Base-by-base conservation (phyloP, 2,329 filamentous ascomycete genomes). In the Aureobasidium sp. region DNA sequence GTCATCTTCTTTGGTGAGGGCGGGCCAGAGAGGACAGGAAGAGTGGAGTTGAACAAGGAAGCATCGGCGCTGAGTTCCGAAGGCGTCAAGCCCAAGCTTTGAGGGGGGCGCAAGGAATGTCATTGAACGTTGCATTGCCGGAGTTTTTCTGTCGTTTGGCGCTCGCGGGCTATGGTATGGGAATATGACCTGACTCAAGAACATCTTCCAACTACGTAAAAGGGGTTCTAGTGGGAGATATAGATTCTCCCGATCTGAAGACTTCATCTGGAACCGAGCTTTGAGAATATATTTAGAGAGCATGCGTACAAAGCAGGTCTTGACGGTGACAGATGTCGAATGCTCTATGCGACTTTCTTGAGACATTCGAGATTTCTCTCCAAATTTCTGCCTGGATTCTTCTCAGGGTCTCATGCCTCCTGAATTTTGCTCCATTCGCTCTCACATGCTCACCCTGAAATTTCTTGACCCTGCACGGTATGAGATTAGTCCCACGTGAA, bases 1-100 rank as follows among this genome's bases (percentile, higher is more conserved):
- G 94, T 99, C 64, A 96, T 99, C 71, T 99, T 99, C 82, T 99
- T 99, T 70, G 94, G 94, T 64, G 84, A 94, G 67, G 84, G 87
- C 39, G 70, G 86, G 53, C 85, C 96, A 68, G 71, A 87, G 59
- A 87, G 87, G 72, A 88, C 83, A 34, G 91, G 92, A 39, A 87
- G 88, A 65, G 88, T 97, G 5, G 84, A 87, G 5, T 74, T 96
- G 63, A 99, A 97, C 75, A 80, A 87, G 66, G 93, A 97, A 70
- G 94, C 94, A 1, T 96, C 87, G 64, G 73, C 71, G 27, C 69
- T 68, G 2, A 52, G 66, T 66, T 39, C 55, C 37, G 62, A 65
- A 12, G 62, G 56, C 20, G 65, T 66, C 39, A 67, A 65, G 42
- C 52, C 67, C 12, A 68, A 67, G 60, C 63, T 68, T 41, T 68